Conservation (phyloP, 164 flowering plant species). For the Annona cherimola region DNA sequence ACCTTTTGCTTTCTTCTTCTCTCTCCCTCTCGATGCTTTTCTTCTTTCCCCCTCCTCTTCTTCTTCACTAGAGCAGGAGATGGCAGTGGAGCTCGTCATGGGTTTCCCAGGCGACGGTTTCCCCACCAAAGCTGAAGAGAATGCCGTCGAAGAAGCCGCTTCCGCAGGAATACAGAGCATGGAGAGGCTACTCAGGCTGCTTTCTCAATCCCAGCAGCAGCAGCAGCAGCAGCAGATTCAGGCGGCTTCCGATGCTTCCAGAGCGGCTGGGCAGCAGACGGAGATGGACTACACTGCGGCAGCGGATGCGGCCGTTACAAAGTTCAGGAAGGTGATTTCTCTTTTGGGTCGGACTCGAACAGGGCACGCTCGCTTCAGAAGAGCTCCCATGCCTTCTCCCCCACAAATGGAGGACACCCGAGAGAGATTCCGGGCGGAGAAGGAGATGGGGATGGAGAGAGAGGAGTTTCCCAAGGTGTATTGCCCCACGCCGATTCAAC, state of each 20-base stretch:
- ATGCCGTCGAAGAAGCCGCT: conserved; percentile 71
- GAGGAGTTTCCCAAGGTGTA: background rate
- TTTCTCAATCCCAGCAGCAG: conserved; percentile 37
- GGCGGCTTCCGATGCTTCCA: conserved; percentile 5
- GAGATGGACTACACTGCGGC: conserved; percentile 48
- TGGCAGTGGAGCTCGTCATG: conserved; percentile 77
- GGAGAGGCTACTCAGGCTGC: conserved; percentile 50
- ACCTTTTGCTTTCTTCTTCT: background rate
- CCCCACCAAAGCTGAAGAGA: conserved; percentile 31
- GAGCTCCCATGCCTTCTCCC: conserved; percentile 41
- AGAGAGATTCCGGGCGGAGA: background rate
- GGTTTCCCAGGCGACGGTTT: conserved; percentile 22
- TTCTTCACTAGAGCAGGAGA: conserved; percentile 12
- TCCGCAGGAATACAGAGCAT: conserved; percentile 78
- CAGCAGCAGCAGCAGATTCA: conserved; percentile 7
- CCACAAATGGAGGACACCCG: background rate
- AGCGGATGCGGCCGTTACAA: conserved; percentile 71
- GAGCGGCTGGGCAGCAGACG: conserved; percentile 20
- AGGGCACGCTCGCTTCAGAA: conserved; percentile 91
- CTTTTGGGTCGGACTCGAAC: conserved; percentile 70
- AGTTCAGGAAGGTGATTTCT: conserved; percentile 76
- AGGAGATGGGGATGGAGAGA: background rate
- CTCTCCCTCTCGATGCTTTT: background rate
- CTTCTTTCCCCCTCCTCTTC: background rate
- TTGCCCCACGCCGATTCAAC: conserved; percentile 64